These are phyloP conservation scores for Diaporthe sp. DNA, from an alignment of 2,329 filamentous ascomycete genomes.

Conservation along the genomic window DNA sequence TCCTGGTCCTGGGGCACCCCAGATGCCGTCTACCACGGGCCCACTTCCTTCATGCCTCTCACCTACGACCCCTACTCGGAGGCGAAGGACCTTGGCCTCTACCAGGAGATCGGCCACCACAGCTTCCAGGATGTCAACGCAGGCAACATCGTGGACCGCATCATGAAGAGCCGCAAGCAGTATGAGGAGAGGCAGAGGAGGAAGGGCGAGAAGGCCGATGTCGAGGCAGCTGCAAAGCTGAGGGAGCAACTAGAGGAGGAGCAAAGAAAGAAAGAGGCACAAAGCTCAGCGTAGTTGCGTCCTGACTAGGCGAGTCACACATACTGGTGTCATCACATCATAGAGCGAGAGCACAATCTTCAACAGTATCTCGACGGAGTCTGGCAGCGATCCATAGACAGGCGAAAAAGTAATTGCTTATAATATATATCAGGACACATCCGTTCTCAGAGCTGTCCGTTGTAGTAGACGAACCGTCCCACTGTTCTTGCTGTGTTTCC, in stretches of 20 bases:
- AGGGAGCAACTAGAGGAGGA: conserved; percentile 75
- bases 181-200: conserved; percentile 93
- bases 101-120: conserved; percentile 82
- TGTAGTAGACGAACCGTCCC: background rate
- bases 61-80: conserved; percentile 86
- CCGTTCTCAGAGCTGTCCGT: background rate
- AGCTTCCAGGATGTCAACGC: conserved; percentile 80
- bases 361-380: conserved; percentile 6
- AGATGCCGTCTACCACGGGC: conserved; percentile 93
- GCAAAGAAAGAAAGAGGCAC: conserved; percentile 64
- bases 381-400: conserved; percentile 7
- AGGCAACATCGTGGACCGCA: conserved; percentile 86
- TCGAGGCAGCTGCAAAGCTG: conserved; percentile 76
- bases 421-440: background rate
- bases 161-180: conserved; percentile 86
- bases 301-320: too few species aligned
- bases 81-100: conserved; percentile 87
- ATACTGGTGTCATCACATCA: background rate
- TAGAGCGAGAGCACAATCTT: background rate
- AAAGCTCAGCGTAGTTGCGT: background rate
- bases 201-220: conserved; percentile 88
- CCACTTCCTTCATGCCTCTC: conserved; percentile 88
- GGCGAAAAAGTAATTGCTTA: background rate
- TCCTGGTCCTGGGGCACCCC: conserved; percentile 81
- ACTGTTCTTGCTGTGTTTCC: background rate